These are phyloP conservation scores for Setaria viridis DNA, from an alignment of 202 grass and related monocot genomes.

Conservation along the genomic window DNA sequence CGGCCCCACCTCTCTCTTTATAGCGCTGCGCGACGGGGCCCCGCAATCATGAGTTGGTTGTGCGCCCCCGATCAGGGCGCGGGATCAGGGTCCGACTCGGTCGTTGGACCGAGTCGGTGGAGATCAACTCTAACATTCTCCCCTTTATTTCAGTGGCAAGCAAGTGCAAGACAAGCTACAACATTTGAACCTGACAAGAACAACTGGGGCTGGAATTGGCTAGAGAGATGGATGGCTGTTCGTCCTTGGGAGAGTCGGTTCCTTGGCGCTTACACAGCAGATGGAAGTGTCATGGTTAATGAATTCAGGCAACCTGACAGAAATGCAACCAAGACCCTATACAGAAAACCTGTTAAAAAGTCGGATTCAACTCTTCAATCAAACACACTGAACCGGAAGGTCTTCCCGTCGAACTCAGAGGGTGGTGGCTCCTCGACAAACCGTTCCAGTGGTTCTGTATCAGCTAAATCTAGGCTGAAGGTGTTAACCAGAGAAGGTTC, in stretches of 20 bases:
- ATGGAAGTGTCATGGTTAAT: conserved; percentile 48
- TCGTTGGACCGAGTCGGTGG: too few relatives aligned
- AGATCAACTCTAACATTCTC: neutral
- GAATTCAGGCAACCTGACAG: conserved; percentile 47
- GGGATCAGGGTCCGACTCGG: too few relatives aligned
- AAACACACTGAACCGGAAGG: conserved; percentile 58
- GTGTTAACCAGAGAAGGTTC: conserved; percentile 55
- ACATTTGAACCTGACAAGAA: conserved; percentile 75
- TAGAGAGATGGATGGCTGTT: conserved; percentile 98
- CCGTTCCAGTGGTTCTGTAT: conserved; percentile 40
- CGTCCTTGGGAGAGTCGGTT: conserved; percentile 94
- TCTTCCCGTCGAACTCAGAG: conserved; percentile 54
- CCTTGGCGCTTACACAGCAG: conserved; percentile 67
- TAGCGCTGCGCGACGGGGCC: too few relatives aligned
- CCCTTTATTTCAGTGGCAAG: conserved; percentile 79
- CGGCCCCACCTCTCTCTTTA: too few relatives aligned
- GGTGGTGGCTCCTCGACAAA: conserved; percentile 60
- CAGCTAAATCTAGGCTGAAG: conserved; percentile 72
- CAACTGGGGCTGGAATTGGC: conserved; percentile 97
- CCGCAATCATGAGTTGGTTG: too few relatives aligned
- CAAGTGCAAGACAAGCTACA: conserved; percentile 71
- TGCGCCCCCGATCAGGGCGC: too few relatives aligned
- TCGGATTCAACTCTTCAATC: conserved; percentile 52
- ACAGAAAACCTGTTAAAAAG: conserved; percentile 58
- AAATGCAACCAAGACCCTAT: conserved; percentile 53